Base-by-base conservation (phyloP, 2,329 filamentous ascomycete genomes). In the Juglanconis oblonga region DNA sequence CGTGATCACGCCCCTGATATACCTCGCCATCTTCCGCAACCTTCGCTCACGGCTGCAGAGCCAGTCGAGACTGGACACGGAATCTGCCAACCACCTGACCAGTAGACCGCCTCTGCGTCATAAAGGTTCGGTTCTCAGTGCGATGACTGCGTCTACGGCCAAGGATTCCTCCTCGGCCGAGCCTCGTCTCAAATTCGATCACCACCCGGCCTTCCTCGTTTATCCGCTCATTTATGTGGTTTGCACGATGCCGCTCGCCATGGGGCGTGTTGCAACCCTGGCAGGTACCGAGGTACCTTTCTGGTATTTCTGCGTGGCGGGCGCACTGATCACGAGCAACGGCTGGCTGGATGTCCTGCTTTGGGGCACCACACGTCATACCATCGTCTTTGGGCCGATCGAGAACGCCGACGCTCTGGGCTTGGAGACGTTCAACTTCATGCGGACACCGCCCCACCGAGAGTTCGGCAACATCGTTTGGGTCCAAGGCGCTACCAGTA, bases 211-310 rank as follows among this genome's bases (percentile, higher is more conserved):
- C 36, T 81, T 87, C 64, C 82, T 87, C 38, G 73, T 85, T 6
- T 88, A 88, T 64, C 86, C 86, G 0, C 65, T 86, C 57, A 82
- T 87, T 63, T 88, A 87, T 67, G 76, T 87, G 36, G 59, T 87
- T 29, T 85, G 85, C 69, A 88, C 85, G 0, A 74, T 85, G 0
- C 86, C 86, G 0, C 74, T 88, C 2, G 84, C 84, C 10, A 75
- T 82, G 0, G 82, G 83, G n/a, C 79, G 85, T 55, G 83, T 88
- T 70, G 78, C 79, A 49, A 76, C 77, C 48, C 84, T 87, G 77
- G 76, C 79, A 0, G 79, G 81, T 2, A 67, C 73, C n/a, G 48
- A 71, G 0, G 73, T 83, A 14, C 76, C 80, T 0, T 70, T 80
- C 1, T 66, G 67, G 0, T 84, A 81, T 66, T 83, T 82, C 68